phyloP scores from a whole-genome alignment of 106 monocot species.

The Agapanthus africanus region DNA sequence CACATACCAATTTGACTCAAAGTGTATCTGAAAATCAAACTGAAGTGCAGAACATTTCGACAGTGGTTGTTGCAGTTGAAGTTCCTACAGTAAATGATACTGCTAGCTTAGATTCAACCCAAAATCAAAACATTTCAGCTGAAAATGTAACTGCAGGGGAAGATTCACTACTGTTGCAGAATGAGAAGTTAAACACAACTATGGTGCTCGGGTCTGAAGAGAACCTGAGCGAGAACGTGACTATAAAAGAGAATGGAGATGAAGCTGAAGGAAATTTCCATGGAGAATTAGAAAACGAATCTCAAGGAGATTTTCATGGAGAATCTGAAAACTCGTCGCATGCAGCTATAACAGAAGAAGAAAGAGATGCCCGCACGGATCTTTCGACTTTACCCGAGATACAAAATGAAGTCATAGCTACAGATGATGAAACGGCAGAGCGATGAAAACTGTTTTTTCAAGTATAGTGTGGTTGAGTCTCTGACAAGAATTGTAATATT shows the following conservation, averaged over 20 bases:
- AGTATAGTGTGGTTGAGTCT: background rate
- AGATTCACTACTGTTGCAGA: background rate
- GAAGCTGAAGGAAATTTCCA: background rate
- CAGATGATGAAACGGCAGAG: conserved; percentile 22
- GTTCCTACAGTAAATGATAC: background rate
- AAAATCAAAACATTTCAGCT: conserved; percentile 1
- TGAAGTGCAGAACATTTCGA: conserved; percentile 5
- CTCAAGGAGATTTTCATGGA: background rate
- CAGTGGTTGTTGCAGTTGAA: background rate
- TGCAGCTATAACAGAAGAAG: conserved; percentile 4
- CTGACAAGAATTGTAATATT: background rate
- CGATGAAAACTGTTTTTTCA: conserved; percentile 6
- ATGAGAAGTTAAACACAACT: background rate
- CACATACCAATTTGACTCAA: background rate
- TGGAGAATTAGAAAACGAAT: conserved; percentile 1
- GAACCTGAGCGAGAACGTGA: background rate
- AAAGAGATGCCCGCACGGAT: conserved; percentile 1
- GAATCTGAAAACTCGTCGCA: background rate
- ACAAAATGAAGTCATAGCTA: conserved; percentile 14
- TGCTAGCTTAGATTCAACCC: background rate
- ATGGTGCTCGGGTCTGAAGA: background rate
- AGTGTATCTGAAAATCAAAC: conserved; percentile 1
- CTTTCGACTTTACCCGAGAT: conserved; percentile 18
- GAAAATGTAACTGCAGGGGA: background rate
- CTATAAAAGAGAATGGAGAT: conserved; percentile 9